Base-by-base conservation (phyloP, 2,329 filamentous ascomycete genomes). In the Cylindrodendrum hubeiense region DNA sequence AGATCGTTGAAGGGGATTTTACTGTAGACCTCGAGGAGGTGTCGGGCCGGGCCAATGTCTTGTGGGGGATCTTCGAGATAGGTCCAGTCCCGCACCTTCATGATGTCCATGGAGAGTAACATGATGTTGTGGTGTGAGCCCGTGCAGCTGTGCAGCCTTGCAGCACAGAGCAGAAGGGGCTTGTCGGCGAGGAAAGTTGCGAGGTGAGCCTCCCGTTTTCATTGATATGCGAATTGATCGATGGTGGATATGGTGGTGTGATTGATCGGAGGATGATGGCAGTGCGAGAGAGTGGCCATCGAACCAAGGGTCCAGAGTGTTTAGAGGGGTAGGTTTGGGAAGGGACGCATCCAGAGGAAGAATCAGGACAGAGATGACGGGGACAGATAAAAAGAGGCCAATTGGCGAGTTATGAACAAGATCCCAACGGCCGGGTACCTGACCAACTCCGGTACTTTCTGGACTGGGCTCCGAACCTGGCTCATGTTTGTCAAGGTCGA, bases 21-120 rank as follows among this genome's bases (percentile, higher is more conserved):
- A 71, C 81, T 82, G 68, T 83, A 83, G 1, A 73, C 69, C 46
- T 78, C 69, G 33, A 83, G 78, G 37, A 83, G 72, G 30, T 78
- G 73, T 57, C 76, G 76, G 33, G 79, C 74, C 15, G 79, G 75
- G 26, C 74, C 77, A 57, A 80, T 78, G 52, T 80, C 78, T 41
- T 77, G 67, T 10, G 81, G 81, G 37, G 79, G 74, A 17, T 77
- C 77, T 28, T 78, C 73, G 24, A 79, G 68, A 51, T 79, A 82
- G 56, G 76, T 76, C 80, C 80, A 82, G 61, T 79, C 75, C 53
- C 79, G 68, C 50, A 81, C 69, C 59, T 81, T 79, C 79, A 80
- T 80, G 44, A 76, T 60, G 51, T 74, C 68, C 71, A 75, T 75
- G 57, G 72, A 74, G 22, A 75, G 62, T 58, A 75, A 57, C 73